Evolutionary conservation across 2,329 filamentous ascomycete genomes (phyloP), one percentile per base, ranked within the genome.

Genomic region (Mycocentrospora acerina): DNA sequence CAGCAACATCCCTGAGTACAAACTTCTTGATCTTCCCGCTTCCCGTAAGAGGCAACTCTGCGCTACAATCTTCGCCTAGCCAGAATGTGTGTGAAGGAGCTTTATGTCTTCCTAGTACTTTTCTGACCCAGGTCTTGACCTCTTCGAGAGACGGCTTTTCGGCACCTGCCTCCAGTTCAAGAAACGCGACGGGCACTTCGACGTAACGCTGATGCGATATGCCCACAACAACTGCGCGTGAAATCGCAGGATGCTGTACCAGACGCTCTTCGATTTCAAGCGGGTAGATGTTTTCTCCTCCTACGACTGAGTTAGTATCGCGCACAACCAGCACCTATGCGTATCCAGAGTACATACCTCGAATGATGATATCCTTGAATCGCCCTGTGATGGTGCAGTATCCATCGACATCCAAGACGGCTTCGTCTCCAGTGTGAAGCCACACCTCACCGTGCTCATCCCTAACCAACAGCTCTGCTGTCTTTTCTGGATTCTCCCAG

Each of bases 311-410:
- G 15, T 53, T 24, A 54, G 37, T 28, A 17, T 13, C 19, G 19
- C 9, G 3, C 6, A 31, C 13, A 14, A 19, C 18, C 13, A 25
- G 2, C 1, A 28, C 1, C 12, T 2, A 8, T 9, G 6, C 2
- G 4, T 22, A 4, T 19, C 4, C 25, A 15, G n/a, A 24, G 14
- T 29, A 49, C 61, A 25, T 51, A 66, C 82, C 85, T 54, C 85
- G 73, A 44, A 89, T 89, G 41, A 89, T 88, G 24, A 89, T 88
- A 42, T 90, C 86, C 69, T 89, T 89, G 68, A 88, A 87, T 14
- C 85, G 73, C 1, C 86, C 85, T 0, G 85, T 89, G 51, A 90
- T 88, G 6, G 73, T 63, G 31, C 84, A 88, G 58, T 86, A 87
- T 0, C 84, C 65, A 37, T 67, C 62, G 2, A 63, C 62, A 39